Percentiles rank a stretch among this genome's conserved stretches.
phyloP scores from a whole-genome alignment of 2,329 filamentous ascomycete species.

The Trichophyton rubrum region DNA sequence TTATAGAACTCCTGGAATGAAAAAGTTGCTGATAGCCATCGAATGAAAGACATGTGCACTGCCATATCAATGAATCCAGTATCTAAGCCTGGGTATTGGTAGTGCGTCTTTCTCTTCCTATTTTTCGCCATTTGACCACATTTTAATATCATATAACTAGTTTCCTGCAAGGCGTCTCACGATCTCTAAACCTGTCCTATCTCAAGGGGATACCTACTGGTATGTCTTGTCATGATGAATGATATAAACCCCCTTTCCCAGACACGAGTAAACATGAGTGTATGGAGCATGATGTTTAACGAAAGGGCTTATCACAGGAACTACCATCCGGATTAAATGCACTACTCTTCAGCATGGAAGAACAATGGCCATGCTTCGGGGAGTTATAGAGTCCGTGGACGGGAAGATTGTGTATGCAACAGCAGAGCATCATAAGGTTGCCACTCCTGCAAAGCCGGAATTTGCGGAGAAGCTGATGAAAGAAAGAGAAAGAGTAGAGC shows the following conservation, averaged over 20 bases:
- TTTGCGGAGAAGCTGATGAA: constrained; percentile 20
- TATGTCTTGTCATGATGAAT: constrained; percentile 14
- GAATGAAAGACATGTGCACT: constrained; percentile 38
- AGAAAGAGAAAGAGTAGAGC: neutral
- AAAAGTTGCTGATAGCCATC: neutral
- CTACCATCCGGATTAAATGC: constrained; percentile 32
- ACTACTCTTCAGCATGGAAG: constrained; percentile 36
- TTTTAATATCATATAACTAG: constrained; percentile 11
- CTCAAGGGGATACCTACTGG: constrained; percentile 38
- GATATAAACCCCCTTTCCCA: neutral
- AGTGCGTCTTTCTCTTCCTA: constrained; percentile 21
- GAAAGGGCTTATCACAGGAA: constrained; percentile 17
- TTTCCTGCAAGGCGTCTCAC: constrained; percentile 41
- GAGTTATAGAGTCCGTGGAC: constrained; percentile 39
- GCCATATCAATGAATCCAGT: constrained; percentile 40
- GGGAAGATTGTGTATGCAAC: constrained; percentile 38
- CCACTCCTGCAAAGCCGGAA: constrained; percentile 29
- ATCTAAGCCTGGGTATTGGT: constrained; percentile 38
- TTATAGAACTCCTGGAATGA: neutral
- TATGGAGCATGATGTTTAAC: neutral
- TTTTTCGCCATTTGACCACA: neutral
- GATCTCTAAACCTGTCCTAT: constrained; percentile 41
- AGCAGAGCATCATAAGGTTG: constrained; percentile 43
- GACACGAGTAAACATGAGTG: no score
- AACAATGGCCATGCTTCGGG: constrained; percentile 42